Percentiles rank a stretch among this genome's conserved stretches.
Conservation (phyloP, 2,329 filamentous ascomycete genomes). For the Xylaria sp. region DNA sequence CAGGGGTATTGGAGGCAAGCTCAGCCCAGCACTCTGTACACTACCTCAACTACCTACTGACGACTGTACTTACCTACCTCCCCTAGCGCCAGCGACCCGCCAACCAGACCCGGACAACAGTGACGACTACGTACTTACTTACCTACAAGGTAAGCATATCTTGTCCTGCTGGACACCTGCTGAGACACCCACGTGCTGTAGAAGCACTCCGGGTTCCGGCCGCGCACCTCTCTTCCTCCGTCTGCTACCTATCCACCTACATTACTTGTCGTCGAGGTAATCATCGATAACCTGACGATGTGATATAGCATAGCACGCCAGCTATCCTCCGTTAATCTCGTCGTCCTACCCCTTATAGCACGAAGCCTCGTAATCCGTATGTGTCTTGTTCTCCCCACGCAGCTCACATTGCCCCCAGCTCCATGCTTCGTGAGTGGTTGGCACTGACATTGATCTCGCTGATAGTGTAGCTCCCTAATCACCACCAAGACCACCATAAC, state of each 20-base stretch:
- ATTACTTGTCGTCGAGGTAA: neutral
- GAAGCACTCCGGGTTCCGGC: slow-evolving; percentile 9
- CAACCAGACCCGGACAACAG: slow-evolving; percentile 5
- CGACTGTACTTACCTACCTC: neutral
- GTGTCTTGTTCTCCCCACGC: neutral
- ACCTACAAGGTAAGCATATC: neutral
- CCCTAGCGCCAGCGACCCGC: slow-evolving; percentile 1
- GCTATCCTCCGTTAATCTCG: neutral
- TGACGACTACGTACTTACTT: slow-evolving; percentile 10
- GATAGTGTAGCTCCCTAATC: slow-evolving; percentile 7
- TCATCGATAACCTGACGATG: slow-evolving; percentile 6
- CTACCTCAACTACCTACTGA: neutral
- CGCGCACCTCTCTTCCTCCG: neutral
- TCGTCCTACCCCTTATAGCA: neutral
- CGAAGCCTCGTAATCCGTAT: slow-evolving; percentile 16
- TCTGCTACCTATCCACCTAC: neutral
- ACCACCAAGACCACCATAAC: slow-evolving; percentile 8
- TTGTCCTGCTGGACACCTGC: slow-evolving; percentile 3
- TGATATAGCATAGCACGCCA: slow-evolving; percentile 14
- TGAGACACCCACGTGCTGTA: slow-evolving; percentile 8
- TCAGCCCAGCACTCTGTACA: slow-evolving; percentile 1
- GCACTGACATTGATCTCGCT: neutral
- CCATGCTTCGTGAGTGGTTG: neutral
- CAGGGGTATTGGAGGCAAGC: slow-evolving; percentile 17
- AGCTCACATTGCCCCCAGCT: neutral